Conservation (phyloP, 441 rosid genomes). For the Capsella rubella region DNA sequence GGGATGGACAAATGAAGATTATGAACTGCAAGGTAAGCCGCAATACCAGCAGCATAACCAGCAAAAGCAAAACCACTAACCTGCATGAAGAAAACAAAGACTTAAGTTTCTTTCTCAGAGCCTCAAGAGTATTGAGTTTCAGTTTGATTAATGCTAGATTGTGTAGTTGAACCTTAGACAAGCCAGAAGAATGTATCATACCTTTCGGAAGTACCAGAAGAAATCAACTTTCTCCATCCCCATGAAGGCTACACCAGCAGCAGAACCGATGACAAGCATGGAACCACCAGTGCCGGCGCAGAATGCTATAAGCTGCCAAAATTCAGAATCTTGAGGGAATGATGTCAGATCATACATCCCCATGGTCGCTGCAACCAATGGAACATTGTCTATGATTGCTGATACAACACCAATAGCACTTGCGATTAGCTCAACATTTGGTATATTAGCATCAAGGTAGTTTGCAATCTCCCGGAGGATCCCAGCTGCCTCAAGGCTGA, state of each 20-base stretch:
- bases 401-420: slow-evolving; percentile 86
- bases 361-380: slow-evolving; percentile 94
- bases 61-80: slow-evolving; percentile 95
- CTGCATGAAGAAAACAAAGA: slow-evolving; percentile 49
- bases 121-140: not conserved
- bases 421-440: slow-evolving; percentile 74
- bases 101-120: slow-evolving; percentile 13
- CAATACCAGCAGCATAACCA: slow-evolving; percentile 92
- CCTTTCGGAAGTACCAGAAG: slow-evolving; percentile 95
- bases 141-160: slow-evolving; percentile 7
- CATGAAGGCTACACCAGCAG: slow-evolving; percentile 95
- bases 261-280: slow-evolving; percentile 85
- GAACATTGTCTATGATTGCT: slow-evolving; percentile 90
- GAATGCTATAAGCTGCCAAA: slow-evolving; percentile 90
- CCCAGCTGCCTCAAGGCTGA: slow-evolving; percentile 96
- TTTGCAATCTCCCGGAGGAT: slow-evolving; percentile 87
- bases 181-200: slow-evolving; percentile 33
- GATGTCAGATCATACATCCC: slow-evolving; percentile 95
- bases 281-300: slow-evolving; percentile 97
- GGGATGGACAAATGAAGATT: slow-evolving; percentile 65
- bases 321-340: slow-evolving; percentile 82
- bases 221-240: slow-evolving; percentile 95
- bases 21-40: slow-evolving; percentile 67
- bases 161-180: not conserved
- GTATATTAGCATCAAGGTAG: slow-evolving; percentile 84